phyloP scores from a whole-genome alignment of 306 rosid genomes.

The Quercus bicolor region DNA sequence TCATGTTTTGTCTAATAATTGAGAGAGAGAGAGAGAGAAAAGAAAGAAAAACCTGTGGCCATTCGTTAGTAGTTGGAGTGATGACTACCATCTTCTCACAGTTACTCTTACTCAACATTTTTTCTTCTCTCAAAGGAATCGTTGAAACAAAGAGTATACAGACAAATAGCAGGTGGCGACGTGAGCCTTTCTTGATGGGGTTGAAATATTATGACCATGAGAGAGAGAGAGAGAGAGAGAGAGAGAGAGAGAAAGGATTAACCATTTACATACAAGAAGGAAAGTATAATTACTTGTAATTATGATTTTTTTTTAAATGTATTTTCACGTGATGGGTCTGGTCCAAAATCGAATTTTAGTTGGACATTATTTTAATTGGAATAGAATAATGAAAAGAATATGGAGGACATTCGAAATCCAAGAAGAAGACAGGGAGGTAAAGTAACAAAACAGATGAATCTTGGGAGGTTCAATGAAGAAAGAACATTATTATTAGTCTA shows the following conservation, averaged over 20 bases:
- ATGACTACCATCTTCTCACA: constrained; percentile 53
- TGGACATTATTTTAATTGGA: constrained; percentile 23
- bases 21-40: constrained; percentile 33
- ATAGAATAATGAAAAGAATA: constrained; percentile 38
- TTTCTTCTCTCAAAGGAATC: constrained; percentile 46
- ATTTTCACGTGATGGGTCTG: constrained; percentile 78
- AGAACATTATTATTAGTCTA: not conserved
- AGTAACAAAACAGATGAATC: constrained; percentile 48
- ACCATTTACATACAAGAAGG: not conserved
- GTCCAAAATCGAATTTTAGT: constrained; percentile 36
- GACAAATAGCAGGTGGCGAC: constrained; percentile 75
- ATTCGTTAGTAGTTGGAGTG: constrained; percentile 56
- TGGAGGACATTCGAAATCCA: constrained; percentile 55
- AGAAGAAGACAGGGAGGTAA: constrained; percentile 48
- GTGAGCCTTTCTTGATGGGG: constrained; percentile 30
- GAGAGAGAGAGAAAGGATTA: constrained; percentile 4
- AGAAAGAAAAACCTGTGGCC: constrained; percentile 59
- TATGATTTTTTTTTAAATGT: not conserved
- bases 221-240: constrained; percentile 3
- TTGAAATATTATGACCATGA: constrained; percentile 30
- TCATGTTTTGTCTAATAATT: constrained; percentile 75
- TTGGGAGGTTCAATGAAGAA: constrained; percentile 54
- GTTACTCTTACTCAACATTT: constrained; percentile 52
- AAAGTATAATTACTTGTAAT: not conserved
- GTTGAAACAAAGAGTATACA: constrained; percentile 56